Evolutionary conservation across 306 rosid genomes (phyloP).

Genomic region (Glycyrrhiza uralensis): DNA sequence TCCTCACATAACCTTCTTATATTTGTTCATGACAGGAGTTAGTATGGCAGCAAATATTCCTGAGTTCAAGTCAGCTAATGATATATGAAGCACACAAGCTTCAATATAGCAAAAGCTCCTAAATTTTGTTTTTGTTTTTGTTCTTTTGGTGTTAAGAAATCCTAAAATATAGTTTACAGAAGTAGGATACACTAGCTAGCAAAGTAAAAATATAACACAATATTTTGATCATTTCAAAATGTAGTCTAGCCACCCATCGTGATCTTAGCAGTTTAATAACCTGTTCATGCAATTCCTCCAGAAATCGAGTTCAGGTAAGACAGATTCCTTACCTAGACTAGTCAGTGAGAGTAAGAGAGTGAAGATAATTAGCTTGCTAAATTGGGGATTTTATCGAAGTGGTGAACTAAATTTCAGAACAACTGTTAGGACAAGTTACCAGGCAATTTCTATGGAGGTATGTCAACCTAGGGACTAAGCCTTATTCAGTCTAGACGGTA

Average conservation of each 20-base stretch:
- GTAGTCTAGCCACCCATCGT: not conserved
- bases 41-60: not conserved
- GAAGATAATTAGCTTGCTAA: too few species aligned
- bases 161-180: not conserved
- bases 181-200: not conserved
- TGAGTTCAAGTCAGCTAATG: not conserved
- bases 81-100: not conserved
- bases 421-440: too few species aligned
- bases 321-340: not conserved
- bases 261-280: not conserved
- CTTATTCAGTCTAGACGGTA: too few species aligned
- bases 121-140: not conserved
- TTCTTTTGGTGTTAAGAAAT: not conserved
- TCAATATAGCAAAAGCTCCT: not conserved
- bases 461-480: too few species aligned
- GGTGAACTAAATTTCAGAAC: too few species aligned
- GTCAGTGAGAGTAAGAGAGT: not conserved
- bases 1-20: not conserved
- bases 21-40: not conserved
- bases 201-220: not conserved
- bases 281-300: not conserved
- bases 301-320: not conserved
- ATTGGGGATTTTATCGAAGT: too few species aligned
- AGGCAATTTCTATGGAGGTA: too few species aligned
- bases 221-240: constrained; percentile 1